phyloP scores from a whole-genome alignment of 768 basidiomycete species.

The Leccinum disarticulatum region DNA sequence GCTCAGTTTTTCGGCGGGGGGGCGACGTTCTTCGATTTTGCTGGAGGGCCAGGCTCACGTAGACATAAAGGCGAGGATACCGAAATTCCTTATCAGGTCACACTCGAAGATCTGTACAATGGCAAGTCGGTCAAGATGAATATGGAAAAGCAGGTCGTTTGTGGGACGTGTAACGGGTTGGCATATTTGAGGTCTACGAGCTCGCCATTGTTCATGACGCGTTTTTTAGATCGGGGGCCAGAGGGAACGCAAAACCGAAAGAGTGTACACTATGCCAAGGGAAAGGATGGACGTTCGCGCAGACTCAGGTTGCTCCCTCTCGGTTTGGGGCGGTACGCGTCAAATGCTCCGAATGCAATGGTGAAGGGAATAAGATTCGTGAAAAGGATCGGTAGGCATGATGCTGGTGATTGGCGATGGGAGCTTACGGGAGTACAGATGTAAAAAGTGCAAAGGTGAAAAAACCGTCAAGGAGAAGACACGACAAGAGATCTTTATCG shows the following conservation, averaged over 20 bases:
- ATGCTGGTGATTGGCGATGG: not conserved
- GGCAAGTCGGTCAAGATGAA: constrained; percentile 88
- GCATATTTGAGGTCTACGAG: constrained; percentile 9
- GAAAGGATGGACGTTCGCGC: constrained; percentile 69
- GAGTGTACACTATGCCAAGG: constrained; percentile 81
- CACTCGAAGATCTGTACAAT: constrained; percentile 89
- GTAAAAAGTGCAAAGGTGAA: constrained; percentile 93
- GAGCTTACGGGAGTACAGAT: constrained; percentile 46
- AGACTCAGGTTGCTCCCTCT: constrained; percentile 51
- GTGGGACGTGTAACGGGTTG: constrained; percentile 79
- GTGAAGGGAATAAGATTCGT: constrained; percentile 66
- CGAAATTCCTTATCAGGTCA: constrained; percentile 77
- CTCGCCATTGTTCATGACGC: constrained; percentile 4
- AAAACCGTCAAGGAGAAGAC: constrained; percentile 86
- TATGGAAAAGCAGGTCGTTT: constrained; percentile 83
- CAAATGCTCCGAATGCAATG: constrained; percentile 69
- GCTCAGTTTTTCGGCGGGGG: constrained; percentile 66
- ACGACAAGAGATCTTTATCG: constrained; percentile 82
- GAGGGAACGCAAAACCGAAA: constrained; percentile 81
- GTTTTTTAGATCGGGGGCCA: constrained; percentile 68
- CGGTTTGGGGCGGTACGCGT: constrained; percentile 51
- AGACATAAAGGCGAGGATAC: constrained; percentile 69
- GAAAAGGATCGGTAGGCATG: constrained; percentile 76
- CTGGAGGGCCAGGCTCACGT: constrained; percentile 46
- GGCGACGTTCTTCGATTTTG: constrained; percentile 66